Conservation (phyloP, 768 basidiomycete species). For the Mycena latifolia region DNA sequence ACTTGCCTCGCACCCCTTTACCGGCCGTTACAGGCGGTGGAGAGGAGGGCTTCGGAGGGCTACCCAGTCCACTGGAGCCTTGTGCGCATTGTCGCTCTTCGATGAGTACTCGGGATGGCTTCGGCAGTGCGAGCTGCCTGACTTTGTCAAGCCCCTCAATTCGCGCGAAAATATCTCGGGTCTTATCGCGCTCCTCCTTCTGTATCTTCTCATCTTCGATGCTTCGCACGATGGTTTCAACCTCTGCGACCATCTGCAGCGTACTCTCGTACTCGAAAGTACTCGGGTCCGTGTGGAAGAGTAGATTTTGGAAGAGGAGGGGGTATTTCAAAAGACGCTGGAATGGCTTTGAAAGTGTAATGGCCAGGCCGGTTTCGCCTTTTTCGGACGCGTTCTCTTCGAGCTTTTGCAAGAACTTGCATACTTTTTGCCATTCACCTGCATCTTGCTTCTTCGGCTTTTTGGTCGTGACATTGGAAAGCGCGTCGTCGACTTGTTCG, state of each 20-base stretch:
- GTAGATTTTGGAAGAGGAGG: slow-evolving; percentile 95
- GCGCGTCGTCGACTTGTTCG: slow-evolving; percentile 85
- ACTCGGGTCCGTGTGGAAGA: slow-evolving; percentile 97
- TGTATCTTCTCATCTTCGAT: slow-evolving; percentile 99
- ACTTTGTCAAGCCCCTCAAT: slow-evolving; percentile 97
- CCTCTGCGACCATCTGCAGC: slow-evolving; percentile 95
- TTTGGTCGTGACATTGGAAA: slow-evolving; percentile 75
- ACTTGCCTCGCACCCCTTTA: slow-evolving; percentile 82
- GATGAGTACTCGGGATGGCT: slow-evolving; percentile 88
- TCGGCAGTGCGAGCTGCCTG: slow-evolving; percentile 91
- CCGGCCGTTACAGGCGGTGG: slow-evolving; percentile 58
- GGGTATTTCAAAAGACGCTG: slow-evolving; percentile 98
- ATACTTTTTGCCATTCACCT: slow-evolving; percentile 83
- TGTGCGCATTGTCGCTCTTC: slow-evolving; percentile 75
- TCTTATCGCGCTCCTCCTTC: slow-evolving; percentile 96
- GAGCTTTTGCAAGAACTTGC: slow-evolving; percentile 78
- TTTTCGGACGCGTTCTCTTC: slow-evolving; percentile 86
- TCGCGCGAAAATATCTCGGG: slow-evolving; percentile 93
- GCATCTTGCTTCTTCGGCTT: slow-evolving; percentile 87
- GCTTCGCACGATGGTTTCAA: slow-evolving; percentile 94
- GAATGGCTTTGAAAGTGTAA: slow-evolving; percentile 97
- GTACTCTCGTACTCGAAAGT: slow-evolving; percentile 98
- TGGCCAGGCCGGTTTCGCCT: slow-evolving; percentile 95
- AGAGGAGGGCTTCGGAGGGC: slow-evolving; percentile 51
- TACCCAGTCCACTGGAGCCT: slow-evolving; percentile 46